Conservation (phyloP, 768 basidiomycete species). For the Tulasnella sp. region DNA sequence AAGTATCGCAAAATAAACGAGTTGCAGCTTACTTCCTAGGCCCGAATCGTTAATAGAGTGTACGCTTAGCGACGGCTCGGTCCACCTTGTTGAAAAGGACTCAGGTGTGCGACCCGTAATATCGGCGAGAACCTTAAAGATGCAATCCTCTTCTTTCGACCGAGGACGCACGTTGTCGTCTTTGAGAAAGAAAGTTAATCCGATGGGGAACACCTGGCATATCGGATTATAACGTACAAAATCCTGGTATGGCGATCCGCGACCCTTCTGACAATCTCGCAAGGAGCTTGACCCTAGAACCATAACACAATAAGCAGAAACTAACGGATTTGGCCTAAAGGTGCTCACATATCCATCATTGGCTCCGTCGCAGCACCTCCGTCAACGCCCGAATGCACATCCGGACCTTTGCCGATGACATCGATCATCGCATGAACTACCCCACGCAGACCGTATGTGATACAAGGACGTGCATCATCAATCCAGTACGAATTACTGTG, state of each 20-base stretch:
- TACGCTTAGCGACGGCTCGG: slow-evolving; percentile 81
- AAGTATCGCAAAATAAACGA: not conserved
- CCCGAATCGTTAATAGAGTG: slow-evolving; percentile 79
- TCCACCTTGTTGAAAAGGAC: slow-evolving; percentile 69
- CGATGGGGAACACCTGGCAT: too few relatives aligned
- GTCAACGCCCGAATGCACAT: slow-evolving; percentile 89
- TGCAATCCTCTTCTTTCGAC: slow-evolving; percentile 51
- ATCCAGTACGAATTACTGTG: slow-evolving; percentile 94
- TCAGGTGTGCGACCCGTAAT: slow-evolving; percentile 59
- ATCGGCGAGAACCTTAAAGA: slow-evolving; percentile 58
- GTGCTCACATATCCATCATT: slow-evolving; percentile 77
- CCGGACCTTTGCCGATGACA: slow-evolving; percentile 52
- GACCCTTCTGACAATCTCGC: slow-evolving; percentile 52
- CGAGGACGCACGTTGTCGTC: slow-evolving; percentile 68
- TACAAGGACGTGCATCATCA: slow-evolving; percentile 79
- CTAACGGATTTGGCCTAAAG: not conserved
- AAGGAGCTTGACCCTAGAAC: slow-evolving; percentile 63
- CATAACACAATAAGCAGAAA: not conserved
- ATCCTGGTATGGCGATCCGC: slow-evolving; percentile 60
- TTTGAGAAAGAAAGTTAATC: slow-evolving; percentile 23
- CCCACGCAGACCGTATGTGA: slow-evolving; percentile 90
- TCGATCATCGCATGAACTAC: slow-evolving; percentile 81
- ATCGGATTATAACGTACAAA: slow-evolving; percentile 48
- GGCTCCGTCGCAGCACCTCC: slow-evolving; percentile 84
- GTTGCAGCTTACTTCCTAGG: slow-evolving; percentile 49